Percentiles rank a stretch among this genome's conserved stretches.
These are phyloP conservation scores for Rhizomucor miehei DNA, from an alignment of 371 early-diverging fungal genomes.

Conservation along the genomic window DNA sequence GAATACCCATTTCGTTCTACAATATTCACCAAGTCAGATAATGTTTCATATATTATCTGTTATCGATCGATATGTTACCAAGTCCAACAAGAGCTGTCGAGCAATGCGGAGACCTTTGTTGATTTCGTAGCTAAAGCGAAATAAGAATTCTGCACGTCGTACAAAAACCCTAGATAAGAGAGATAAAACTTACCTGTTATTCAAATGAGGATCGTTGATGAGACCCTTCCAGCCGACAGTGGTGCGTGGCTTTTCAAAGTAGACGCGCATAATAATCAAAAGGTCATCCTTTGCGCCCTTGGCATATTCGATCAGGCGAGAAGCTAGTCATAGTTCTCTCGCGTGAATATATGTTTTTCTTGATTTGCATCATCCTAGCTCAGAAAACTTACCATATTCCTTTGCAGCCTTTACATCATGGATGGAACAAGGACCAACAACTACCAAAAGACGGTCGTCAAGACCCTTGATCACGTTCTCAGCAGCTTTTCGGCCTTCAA, in stretches of 20 bases:
- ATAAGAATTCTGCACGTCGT: background rate
- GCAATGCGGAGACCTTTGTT: conserved; percentile 88
- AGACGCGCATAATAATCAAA: conserved; percentile 86
- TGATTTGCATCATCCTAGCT: conserved; percentile 2
- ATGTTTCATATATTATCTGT: background rate
- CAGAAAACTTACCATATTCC: conserved; percentile 70
- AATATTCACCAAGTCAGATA: too few species aligned
- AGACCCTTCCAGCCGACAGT: conserved; percentile 95
- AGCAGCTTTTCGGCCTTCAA: conserved; percentile 50
- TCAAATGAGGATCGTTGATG: conserved; percentile 74
- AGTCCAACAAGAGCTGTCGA: conserved; percentile 67
- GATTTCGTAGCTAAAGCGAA: conserved; percentile 67
- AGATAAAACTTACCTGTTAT: conserved; percentile 41
- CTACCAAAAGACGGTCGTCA: conserved; percentile 79
- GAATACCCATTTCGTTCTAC: conserved; percentile 73
- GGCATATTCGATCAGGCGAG: conserved; percentile 55
- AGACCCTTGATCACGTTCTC: conserved; percentile 71
- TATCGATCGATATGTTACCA: conserved; percentile 27
- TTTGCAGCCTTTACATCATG: conserved; percentile 85
- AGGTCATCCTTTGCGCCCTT: conserved; percentile 64
- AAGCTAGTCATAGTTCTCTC: conserved; percentile 23
- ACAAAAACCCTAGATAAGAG: background rate
- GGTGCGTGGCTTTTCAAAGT: conserved; percentile 95
- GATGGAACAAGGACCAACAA: conserved; percentile 90
- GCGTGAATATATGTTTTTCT: background rate